Evolutionary conservation across 1,139 yeast species (phyloP).

Genomic region (Schizosaccharomyces versatilis): DNA sequence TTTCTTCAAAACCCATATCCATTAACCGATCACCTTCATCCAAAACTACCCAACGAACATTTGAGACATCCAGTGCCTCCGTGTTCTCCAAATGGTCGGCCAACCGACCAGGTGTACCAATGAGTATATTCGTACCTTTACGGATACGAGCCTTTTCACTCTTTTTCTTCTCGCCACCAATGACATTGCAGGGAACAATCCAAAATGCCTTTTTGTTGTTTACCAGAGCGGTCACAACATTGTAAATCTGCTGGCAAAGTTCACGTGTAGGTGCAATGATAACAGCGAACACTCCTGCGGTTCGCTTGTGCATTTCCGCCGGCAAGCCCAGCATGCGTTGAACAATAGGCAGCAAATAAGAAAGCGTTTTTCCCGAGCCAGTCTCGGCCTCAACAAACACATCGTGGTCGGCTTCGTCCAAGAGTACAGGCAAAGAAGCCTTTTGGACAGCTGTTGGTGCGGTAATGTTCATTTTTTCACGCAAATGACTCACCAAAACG

Average conservation of each 20-base stretch:
- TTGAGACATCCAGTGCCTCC: conserved; percentile 42
- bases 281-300: conserved; percentile 72
- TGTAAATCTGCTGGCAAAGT: conserved; percentile 73
- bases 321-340: conserved; percentile 39
- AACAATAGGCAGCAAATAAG: conserved; percentile 68
- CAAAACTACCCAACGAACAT: conserved; percentile 59
- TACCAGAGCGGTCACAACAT: conserved; percentile 28
- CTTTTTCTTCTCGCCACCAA: conserved; percentile 88
- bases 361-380: conserved; percentile 88
- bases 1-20: conserved; percentile 89
- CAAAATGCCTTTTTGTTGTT: conserved; percentile 25
- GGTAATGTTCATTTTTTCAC: conserved; percentile 34
- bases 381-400: conserved; percentile 84
- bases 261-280: conserved; percentile 86
- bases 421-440: conserved; percentile 51
- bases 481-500: conserved; percentile 32
- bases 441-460: conserved; percentile 77
- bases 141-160: conserved; percentile 76
- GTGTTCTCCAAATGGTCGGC: conserved; percentile 88
- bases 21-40: conserved; percentile 93
- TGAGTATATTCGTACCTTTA: conserved; percentile 70
- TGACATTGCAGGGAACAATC: conserved; percentile 15
- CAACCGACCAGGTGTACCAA: conserved; percentile 81
- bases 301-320: conserved; percentile 32
- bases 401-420: conserved; percentile 19